These are phyloP conservation scores for Hymenoscyphus albidus DNA, from an alignment of 2,329 filamentous ascomycete species.

Conservation along the genomic window DNA sequence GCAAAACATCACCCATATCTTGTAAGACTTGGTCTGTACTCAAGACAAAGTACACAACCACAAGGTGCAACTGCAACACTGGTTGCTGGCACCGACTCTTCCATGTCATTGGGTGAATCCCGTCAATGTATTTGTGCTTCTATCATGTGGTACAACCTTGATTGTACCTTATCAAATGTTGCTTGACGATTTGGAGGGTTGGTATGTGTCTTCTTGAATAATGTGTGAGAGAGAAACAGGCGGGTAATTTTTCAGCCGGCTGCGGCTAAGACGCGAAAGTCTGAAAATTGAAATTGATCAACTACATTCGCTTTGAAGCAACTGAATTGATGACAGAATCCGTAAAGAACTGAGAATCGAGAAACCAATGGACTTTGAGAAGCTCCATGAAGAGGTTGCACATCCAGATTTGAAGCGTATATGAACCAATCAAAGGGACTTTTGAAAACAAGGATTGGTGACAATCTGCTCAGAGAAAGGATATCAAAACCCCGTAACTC, in stretches of 20 bases:
- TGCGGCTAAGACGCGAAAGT: neutral
- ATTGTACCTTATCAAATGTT: neutral
- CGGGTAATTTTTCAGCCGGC: neutral
- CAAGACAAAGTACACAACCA: neutral
- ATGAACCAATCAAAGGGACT: too few relatives aligned
- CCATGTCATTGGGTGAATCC: neutral
- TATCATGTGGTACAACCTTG: neutral
- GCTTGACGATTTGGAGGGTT: neutral
- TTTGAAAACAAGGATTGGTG: too few relatives aligned
- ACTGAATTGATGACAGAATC: neutral
- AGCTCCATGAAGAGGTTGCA: too few relatives aligned
- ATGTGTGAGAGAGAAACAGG: neutral
- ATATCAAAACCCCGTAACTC: too few relatives aligned
- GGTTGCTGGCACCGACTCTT: neutral
- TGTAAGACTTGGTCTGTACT: neutral
- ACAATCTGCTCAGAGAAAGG: too few relatives aligned
- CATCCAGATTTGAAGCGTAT: too few relatives aligned
- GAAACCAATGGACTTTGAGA: too few relatives aligned
- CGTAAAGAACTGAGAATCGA: too few relatives aligned
- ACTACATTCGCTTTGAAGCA: neutral
- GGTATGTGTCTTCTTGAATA: neutral
- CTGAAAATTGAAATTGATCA: neutral
- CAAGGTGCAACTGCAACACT: neutral
- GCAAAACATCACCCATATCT: neutral
- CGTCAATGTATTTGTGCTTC: neutral